Percentiles rank a stretch among this genome's conserved stretches.
Conservation (phyloP, 441 rosid genomes). For the Metrosideros polymorpha region DNA sequence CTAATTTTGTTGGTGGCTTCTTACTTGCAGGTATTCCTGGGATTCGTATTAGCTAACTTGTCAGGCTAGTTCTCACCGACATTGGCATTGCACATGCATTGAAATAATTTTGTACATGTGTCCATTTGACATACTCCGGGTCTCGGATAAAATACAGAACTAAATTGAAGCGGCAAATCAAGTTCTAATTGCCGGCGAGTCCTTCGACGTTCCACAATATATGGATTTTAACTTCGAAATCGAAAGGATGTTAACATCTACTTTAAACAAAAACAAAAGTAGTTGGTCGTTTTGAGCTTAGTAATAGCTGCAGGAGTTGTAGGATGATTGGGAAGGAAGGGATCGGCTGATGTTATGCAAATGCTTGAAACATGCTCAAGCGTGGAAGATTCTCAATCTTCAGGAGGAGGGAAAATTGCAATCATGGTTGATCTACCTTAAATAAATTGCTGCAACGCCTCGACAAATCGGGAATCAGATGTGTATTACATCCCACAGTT, state of each 20-base stretch:
- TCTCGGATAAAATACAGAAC: too few relatives aligned
- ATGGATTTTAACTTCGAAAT: too few relatives aligned
- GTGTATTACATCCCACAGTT: background rate
- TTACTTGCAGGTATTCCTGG: constrained; percentile 13
- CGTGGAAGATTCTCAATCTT: background rate
- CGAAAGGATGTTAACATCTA: too few relatives aligned
- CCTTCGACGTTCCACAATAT: too few relatives aligned
- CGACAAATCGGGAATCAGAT: background rate
- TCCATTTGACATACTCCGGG: too few relatives aligned
- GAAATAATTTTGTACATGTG: background rate
- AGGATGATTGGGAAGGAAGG: background rate
- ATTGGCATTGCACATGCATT: background rate
- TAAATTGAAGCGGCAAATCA: too few relatives aligned
- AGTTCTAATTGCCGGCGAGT: too few relatives aligned
- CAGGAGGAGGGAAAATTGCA: background rate
- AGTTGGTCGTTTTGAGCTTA: too few relatives aligned
- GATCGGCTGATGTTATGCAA: too few relatives aligned
- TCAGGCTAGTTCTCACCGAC: constrained; percentile 8
- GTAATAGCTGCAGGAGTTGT: background rate
- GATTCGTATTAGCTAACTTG: constrained; percentile 11
- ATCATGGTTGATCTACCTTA: background rate
- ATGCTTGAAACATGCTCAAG: accelerated
- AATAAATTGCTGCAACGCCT: background rate
- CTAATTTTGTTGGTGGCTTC: background rate
- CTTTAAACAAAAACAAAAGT: too few relatives aligned